Conservation (phyloP, 2,329 filamentous ascomycete genomes). For the Botrytis fabae region DNA sequence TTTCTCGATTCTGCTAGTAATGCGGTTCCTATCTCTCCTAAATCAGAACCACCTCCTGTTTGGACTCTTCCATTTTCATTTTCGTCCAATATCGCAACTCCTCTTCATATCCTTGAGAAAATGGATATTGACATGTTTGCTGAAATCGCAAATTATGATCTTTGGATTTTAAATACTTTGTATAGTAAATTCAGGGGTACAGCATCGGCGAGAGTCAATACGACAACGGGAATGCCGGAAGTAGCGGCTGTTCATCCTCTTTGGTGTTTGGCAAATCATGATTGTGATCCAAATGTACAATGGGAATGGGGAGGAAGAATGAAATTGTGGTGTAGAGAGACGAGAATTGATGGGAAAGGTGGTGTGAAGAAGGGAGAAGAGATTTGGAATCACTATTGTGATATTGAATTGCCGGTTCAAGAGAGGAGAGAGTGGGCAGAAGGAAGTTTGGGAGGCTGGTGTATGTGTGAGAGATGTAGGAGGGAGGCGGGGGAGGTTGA, state of each 20-base stretch:
- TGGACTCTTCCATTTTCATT: slow-evolving; percentile 79
- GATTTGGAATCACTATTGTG: slow-evolving; percentile 92
- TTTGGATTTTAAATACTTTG: slow-evolving; percentile 87
- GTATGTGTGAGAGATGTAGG: slow-evolving; percentile 80
- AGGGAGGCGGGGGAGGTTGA: slow-evolving; percentile 57
- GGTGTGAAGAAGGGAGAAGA: slow-evolving; percentile 80
- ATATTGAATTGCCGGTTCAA: slow-evolving; percentile 73
- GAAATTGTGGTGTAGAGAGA: slow-evolving; percentile 64
- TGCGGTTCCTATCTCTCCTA: slow-evolving; percentile 55
- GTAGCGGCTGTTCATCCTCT: slow-evolving; percentile 91
- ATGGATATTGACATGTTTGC: slow-evolving; percentile 80
- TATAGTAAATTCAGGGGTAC: slow-evolving; percentile 93
- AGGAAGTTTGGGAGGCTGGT: slow-evolving; percentile 85
- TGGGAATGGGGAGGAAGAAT: slow-evolving; percentile 92
- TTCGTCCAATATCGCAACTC: slow-evolving; percentile 70
- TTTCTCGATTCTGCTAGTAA: slow-evolving; percentile 56
- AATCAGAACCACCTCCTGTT: slow-evolving; percentile 56
- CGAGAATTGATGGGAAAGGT: slow-evolving; percentile 55
- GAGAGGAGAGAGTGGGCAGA: slow-evolving; percentile 85
- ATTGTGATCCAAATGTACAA: slow-evolving; percentile 89
- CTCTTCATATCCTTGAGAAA: slow-evolving; percentile 77
- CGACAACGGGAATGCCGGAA: slow-evolving; percentile 78
- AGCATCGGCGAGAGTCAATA: slow-evolving; percentile 79
- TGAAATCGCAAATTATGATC: slow-evolving; percentile 59
- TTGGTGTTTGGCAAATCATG: slow-evolving; percentile 96